Percentiles rank a stretch among this genome's conserved stretches.
Conservation (phyloP, 345 rosid species). For the Brassica incana region DNA sequence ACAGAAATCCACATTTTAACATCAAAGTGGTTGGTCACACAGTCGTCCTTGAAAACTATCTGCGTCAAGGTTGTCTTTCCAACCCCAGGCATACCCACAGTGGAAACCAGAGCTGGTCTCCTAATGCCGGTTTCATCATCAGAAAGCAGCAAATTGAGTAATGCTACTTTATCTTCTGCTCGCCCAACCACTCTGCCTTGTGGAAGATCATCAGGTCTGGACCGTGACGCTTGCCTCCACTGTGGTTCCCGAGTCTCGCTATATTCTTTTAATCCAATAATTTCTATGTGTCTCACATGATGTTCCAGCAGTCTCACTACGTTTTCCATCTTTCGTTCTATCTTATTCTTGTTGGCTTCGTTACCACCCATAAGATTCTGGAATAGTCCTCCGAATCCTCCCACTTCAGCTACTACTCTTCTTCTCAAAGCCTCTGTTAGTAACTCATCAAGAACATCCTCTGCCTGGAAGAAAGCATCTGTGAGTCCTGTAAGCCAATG, state of each 20-base stretch:
- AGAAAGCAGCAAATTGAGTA: constrained; percentile 29
- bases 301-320: constrained; percentile 31
- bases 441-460: constrained; percentile 41
- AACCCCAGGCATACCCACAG: constrained; percentile 46
- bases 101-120: constrained; percentile 32
- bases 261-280: constrained; percentile 35
- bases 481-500: constrained; percentile 37
- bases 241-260: constrained; percentile 31
- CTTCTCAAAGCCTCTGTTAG: constrained; percentile 36
- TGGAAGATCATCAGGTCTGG: constrained; percentile 29
- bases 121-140: neutral
- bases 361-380: constrained; percentile 21
- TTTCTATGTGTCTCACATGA: constrained; percentile 27
- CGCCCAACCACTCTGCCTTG: constrained; percentile 33
- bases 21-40: constrained; percentile 23
- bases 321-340: constrained; percentile 33
- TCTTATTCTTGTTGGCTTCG: constrained; percentile 26
- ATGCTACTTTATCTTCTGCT: constrained; percentile 28
- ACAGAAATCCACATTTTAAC: constrained; percentile 38
- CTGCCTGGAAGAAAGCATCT: constrained; percentile 40
- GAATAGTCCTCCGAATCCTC: constrained; percentile 29
- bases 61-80: constrained; percentile 44
- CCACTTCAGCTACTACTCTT: constrained; percentile 32
- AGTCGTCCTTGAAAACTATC: constrained; percentile 34
- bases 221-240: constrained; percentile 34